These are phyloP conservation scores for Colletotrichum sojae DNA, from an alignment of 2,329 filamentous ascomycete genomes.

Conservation along the genomic window DNA sequence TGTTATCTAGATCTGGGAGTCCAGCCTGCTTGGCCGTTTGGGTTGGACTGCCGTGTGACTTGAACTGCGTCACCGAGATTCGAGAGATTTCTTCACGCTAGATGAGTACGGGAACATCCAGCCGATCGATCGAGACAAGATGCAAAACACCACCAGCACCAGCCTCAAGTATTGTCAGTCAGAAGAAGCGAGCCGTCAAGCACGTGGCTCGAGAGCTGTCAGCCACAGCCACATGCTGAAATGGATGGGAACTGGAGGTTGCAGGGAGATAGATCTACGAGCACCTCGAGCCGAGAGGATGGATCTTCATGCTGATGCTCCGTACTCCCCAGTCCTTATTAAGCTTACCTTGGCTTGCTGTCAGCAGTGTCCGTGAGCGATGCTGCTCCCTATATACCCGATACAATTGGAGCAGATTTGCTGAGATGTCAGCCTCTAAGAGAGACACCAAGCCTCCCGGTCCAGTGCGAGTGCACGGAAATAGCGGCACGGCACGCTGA, in stretches of 20 bases:
- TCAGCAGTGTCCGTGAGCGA: not conserved
- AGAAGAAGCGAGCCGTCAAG: not conserved
- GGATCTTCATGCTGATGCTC: not conserved
- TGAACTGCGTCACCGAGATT: no score
- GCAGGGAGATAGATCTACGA: no score
- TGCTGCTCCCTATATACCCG: not conserved
- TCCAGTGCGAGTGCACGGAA: not conserved
- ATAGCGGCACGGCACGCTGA: not conserved
- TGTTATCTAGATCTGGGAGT: not conserved
- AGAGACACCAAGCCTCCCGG: not conserved
- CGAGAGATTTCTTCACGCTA: not conserved
- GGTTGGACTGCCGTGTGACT: not conserved
- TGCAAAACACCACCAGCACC: not conserved
- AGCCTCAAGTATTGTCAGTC: not conserved
- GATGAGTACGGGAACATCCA: not conserved
- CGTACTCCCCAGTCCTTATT: not conserved
- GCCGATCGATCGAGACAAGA: not conserved
- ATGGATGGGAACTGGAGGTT: not conserved
- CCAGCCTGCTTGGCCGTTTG: not conserved
- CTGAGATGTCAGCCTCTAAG: not conserved
- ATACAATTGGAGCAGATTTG: no score
- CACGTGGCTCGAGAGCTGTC: slow-evolving; percentile 4
- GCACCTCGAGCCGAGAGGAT: no score
- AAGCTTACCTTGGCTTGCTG: slow-evolving; percentile 15
- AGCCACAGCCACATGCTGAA: slow-evolving; percentile 20